A percentile compares a stretch with the other conserved stretches of the same genome.
Conservation (phyloP, 73 alveolate species). For the Stentor roeselii region DNA sequence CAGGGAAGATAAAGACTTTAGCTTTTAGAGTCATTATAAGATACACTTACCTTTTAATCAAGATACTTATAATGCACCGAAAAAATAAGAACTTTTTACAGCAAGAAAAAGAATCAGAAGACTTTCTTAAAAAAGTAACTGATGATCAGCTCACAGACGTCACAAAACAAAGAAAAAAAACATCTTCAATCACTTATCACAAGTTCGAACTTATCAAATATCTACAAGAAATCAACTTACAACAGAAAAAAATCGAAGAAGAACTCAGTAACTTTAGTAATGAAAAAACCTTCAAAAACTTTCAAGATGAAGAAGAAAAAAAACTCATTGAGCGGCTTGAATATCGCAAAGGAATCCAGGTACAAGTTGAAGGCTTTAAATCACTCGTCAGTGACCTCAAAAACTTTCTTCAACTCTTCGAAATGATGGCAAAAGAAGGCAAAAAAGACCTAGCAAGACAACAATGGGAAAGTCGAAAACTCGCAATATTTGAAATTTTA, state of each 20-base stretch:
- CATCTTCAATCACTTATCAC: background rate
- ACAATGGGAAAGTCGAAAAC: background rate
- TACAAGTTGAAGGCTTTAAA: background rate
- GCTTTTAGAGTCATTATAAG: no score
- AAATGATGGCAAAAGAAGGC: background rate
- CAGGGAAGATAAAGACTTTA: no score
- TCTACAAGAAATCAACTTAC: background rate
- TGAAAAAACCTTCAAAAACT: background rate
- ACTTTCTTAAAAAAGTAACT: background rate
- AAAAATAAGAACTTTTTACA: slow-evolving; percentile 12
- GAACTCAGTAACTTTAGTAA: background rate
- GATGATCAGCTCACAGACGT: background rate
- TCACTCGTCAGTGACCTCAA: background rate
- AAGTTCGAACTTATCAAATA: background rate
- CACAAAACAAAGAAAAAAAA: background rate
- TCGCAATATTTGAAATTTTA: background rate
- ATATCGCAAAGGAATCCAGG: background rate
- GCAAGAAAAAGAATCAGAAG: slow-evolving; percentile 16
- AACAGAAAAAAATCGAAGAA: background rate
- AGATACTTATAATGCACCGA: background rate
- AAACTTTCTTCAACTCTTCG: background rate
- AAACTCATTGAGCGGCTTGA: background rate
- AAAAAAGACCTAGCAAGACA: background rate
- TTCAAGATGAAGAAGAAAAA: background rate
- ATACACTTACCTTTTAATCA: no score